Evolutionary conservation across 208 protist genomes (phyloP).

Genomic region (Acanthamoeba lenticulata): DNA sequence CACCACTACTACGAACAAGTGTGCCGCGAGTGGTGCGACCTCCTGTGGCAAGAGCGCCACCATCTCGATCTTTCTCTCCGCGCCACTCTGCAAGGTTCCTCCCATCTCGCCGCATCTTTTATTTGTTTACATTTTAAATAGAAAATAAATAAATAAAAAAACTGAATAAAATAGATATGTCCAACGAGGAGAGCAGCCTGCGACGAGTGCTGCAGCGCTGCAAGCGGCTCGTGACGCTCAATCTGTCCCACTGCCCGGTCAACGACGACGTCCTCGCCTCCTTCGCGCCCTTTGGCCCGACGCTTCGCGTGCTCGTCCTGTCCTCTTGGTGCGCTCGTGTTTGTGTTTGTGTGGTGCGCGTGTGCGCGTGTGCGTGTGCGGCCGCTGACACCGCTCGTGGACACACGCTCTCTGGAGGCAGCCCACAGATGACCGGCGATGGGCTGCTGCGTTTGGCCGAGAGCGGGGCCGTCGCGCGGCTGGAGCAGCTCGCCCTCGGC

Average conservation of each 20-base stretch:
- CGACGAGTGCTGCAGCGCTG: background rate
- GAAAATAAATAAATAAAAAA: background rate
- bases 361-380: background rate
- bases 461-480: background rate
- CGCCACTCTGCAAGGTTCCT: background rate
- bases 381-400: too few relatives aligned
- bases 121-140: background rate
- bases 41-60: background rate
- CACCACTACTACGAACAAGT: background rate
- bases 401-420: background rate
- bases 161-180: background rate
- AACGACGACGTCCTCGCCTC: background rate
- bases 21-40: background rate
- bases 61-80: background rate
- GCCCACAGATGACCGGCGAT: background rate
- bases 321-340: background rate
- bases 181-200: background rate
- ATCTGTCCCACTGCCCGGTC: background rate
- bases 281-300: background rate
- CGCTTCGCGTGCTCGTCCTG: background rate
- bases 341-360: background rate
- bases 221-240: background rate
- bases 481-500: background rate
- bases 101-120: background rate
- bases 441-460: background rate